Base-by-base conservation (phyloP, 2,329 filamentous ascomycete species). In the Fusarium stilboides region DNA sequence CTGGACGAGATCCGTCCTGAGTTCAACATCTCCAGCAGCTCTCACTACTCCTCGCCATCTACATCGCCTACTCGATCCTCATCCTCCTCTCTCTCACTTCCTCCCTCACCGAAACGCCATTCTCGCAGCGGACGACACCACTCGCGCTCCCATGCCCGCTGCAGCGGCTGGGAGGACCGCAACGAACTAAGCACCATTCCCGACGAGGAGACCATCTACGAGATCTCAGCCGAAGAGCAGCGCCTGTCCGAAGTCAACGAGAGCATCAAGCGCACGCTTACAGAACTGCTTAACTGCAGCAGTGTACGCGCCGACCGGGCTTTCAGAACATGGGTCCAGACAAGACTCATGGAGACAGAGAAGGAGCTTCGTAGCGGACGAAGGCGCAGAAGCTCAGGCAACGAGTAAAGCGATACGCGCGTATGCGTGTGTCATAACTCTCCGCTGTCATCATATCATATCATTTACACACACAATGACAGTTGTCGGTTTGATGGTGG, bases 221-320 rank as follows among this genome's bases (percentile, higher is more conserved):
- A 85, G 71, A 83, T 88, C 67, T 85, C 82, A 1, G 79, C 79
- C 19, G 85, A 86, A 73, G 85, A 88, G 74, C 82, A 84, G 68
- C 85, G 83, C 63, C 81, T 89, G 13, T 86, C 81, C 51, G 81
- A 85, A 65, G 84, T 89, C 77, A 88, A 88, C 77, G 87, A 89
- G 77, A 83, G 85, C 70, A 87, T 89, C 79, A 90, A 90, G 79
- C 83, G 86, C 33, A 85, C 86, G 3, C 75, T 90, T 70, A 90
- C 87, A 8, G 87, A 89, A 75, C 82, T 90, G 15, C 83, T 90
- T 71, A 90, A 89, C 78, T 89, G 86, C 77, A 84, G 86, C 24
- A 79, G 83, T 37, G 85, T 88, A 17, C 85, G 86, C 42, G 77
- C 76, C 45, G 85, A 88, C 62, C 77, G 79, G 28, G 79, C 81